phyloP scores from a whole-genome alignment of 2,329 filamentous ascomycete species.

The Sordariomycetes sp. region DNA sequence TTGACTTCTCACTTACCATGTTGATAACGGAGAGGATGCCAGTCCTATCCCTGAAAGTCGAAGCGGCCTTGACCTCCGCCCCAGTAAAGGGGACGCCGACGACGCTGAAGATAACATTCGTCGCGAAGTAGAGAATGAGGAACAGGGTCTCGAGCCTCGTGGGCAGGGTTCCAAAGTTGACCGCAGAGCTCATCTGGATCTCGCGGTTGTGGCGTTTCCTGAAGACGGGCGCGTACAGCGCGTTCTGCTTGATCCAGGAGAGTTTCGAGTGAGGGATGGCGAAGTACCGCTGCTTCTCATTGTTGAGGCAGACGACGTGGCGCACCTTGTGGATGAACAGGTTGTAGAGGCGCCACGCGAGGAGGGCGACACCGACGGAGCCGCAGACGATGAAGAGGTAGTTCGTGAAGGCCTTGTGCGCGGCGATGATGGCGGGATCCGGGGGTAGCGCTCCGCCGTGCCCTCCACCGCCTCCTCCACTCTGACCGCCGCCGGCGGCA shows the following conservation, averaged over 20 bases:
- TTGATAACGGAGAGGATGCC: conserved; percentile 80
- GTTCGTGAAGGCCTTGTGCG: conserved; percentile 41
- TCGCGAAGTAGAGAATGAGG: conserved; percentile 43
- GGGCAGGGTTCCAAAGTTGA: conserved; percentile 52
- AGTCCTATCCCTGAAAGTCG: conserved; percentile 75
- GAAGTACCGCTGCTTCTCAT: conserved; percentile 73
- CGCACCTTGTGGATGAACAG: conserved; percentile 58
- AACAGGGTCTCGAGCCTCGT: conserved; percentile 52
- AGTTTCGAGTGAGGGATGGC: conserved; percentile 6
- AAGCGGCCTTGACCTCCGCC: conserved; percentile 31
- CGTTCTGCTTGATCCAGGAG: conserved; percentile 9
- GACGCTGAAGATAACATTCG: conserved; percentile 59
- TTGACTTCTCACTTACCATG: conserved; percentile 48
- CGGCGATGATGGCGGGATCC: neutral
- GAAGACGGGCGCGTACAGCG: conserved; percentile 50
- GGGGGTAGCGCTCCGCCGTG: neutral
- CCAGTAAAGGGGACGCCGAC: conserved; percentile 50
- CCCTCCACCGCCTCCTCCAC: neutral
- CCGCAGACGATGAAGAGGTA: conserved; percentile 56
- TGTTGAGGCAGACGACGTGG: conserved; percentile 64
- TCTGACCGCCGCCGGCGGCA: neutral
- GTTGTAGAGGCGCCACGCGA: conserved; percentile 55
- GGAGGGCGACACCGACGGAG: conserved; percentile 49
- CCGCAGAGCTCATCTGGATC: conserved; percentile 47
- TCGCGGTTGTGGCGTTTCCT: conserved; percentile 59